Base-by-base conservation (phyloP, 2,329 filamentous ascomycete genomes). In the Coniochaeta prunicola region DNA sequence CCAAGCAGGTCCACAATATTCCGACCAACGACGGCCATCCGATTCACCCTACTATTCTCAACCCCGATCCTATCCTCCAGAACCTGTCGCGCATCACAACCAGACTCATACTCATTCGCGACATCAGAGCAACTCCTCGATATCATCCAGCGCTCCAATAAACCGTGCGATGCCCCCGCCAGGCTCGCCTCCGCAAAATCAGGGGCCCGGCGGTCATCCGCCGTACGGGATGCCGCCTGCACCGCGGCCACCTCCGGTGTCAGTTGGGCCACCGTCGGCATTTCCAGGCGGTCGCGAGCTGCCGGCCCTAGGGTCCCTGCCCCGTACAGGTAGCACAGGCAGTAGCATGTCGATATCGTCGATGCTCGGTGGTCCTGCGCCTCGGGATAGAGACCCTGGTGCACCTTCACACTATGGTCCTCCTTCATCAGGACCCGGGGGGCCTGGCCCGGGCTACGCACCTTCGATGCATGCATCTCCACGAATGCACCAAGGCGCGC, bases 331-430 rank as follows among this genome's bases (percentile, higher is more conserved):
- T 26, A 76, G 73, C 58, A 73, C 74, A 0, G 76, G 77, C 48
- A 82, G 80, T 67, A 80, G 79, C 68, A 85, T 85, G 82, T 84
- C 82, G 21, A 84, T 85, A 69, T 83, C 81, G 1, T 79, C 81
- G 6, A 84, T 85, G 80, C 71, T 85, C 6, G 82, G 82, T 19
- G 80, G 79, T 0, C 78, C 45, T 30, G 45, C 80, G 54, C 73
- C 76, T 4, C 70, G 69, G 42, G 69, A 72, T 12, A 72, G 75
- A 1, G 72, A 75, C 7, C 61, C 69, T 8, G 58, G 66, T 19
- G 64, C 64, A 6, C 71, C 75, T 21, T 63, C 72, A 10, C 64
- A 79, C 57, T 82, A 77, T 57, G 40, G 40, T 24, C 71, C 75
- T 42, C 70, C 77, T 33, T 77, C 76, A 15, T 73, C 67, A 58